Conservation (phyloP, 306 rosid species). For the Cicer yamashitae region DNA sequence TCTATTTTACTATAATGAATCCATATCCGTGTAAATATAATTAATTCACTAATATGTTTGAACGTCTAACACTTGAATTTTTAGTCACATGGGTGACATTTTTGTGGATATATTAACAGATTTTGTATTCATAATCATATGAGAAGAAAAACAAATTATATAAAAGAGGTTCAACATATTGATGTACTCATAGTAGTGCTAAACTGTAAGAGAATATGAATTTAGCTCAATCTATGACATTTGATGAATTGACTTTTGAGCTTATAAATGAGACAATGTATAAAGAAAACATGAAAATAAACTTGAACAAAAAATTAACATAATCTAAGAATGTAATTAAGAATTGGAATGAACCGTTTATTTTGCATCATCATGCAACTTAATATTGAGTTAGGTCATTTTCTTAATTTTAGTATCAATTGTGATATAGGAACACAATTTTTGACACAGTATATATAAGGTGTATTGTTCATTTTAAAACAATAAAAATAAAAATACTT, state of each 20-base stretch:
- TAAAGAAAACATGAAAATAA: not conserved
- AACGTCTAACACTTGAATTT: conserved; percentile 11
- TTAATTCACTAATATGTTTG: not conserved
- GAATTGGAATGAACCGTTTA: not conserved
- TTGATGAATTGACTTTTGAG: not conserved
- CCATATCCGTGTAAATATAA: conserved; percentile 13
- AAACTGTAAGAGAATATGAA: not conserved
- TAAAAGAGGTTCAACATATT: not conserved
- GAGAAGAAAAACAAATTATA: not conserved
- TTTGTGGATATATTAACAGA: conserved; percentile 24
- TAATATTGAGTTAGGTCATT: conserved; percentile 8
- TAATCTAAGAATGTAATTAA: not conserved
- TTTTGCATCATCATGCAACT: not conserved
- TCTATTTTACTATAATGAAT: not conserved
- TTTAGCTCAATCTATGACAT: not conserved
- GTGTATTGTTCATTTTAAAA: too few relatives aligned
- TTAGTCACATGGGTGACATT: conserved; percentile 34
- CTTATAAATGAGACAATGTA: not conserved
- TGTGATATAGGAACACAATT: too few relatives aligned
- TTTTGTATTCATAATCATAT: conserved; percentile 17
- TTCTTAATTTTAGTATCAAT: not conserved
- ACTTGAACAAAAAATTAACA: not conserved
- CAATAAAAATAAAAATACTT: too few relatives aligned
- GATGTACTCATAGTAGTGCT: not conserved
- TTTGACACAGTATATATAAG: too few relatives aligned